Evolutionary conservation across 208 protist genomes (phyloP).

Genomic region (Acanthamoeba lenticulata): DNA sequence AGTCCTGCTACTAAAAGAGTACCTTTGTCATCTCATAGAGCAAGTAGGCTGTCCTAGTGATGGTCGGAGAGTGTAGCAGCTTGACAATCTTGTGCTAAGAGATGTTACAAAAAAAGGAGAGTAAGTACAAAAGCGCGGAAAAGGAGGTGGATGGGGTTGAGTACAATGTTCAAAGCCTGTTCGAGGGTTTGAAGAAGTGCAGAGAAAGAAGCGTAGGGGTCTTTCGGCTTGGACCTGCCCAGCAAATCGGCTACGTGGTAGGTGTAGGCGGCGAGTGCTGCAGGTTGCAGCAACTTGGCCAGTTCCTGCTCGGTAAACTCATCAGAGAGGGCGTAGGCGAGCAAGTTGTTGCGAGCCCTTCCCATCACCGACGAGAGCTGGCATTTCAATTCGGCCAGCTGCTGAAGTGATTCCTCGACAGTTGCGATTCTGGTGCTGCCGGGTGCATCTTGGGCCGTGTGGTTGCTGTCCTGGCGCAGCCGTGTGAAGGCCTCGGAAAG

Average conservation of each 20-base stretch:
- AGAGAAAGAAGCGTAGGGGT: constrained; percentile 1
- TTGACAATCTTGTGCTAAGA: constrained; percentile 20
- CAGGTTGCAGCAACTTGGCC: constrained; percentile 9
- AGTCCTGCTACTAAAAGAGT: too few species aligned
- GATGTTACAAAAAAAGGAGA: neutral
- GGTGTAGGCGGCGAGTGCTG: neutral
- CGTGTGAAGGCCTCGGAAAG: neutral
- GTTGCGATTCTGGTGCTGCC: neutral
- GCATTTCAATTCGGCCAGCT: constrained; percentile 6
- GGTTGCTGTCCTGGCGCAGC: neutral
- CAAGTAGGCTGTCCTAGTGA: constrained; percentile 17
- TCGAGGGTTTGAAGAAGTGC: neutral
- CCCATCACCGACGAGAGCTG: neutral
- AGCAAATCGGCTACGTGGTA: constrained; percentile 30
- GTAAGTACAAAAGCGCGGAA: neutral
- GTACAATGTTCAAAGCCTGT: neutral
- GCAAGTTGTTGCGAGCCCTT: neutral
- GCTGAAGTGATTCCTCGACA: neutral
- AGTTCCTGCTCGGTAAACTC: constrained; percentile 29
- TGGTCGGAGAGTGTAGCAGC: constrained; percentile 15
- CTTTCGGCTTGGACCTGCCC: constrained; percentile 45
- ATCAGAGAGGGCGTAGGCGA: constrained; percentile 45
- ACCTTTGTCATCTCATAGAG: constrained; percentile 47
- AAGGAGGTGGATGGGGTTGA: too few species aligned
- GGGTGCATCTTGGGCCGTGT: neutral